phyloP scores from a whole-genome alignment of 106 monocot species.

The Dendrobium officinale region DNA sequence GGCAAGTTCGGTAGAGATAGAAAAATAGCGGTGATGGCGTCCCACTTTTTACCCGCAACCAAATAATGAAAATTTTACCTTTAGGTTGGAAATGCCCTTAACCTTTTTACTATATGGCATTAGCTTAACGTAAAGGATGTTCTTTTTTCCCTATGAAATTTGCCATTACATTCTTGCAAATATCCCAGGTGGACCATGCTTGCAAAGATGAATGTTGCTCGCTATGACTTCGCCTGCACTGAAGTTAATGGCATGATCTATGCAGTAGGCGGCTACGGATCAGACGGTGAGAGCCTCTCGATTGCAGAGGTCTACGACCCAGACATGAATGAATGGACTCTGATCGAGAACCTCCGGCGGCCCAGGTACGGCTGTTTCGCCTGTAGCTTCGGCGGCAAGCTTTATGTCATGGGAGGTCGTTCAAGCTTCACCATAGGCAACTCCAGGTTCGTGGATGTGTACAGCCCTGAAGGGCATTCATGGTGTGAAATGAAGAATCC shows the following conservation, averaged over 20 bases:
- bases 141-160: not conserved
- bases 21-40: no score
- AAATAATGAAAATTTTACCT: no score
- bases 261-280: conserved; percentile 60
- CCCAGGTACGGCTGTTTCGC: conserved; percentile 85
- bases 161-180: not conserved
- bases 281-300: conserved; percentile 56
- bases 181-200: conserved; percentile 61
- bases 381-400: conserved; percentile 44
- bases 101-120: no score
- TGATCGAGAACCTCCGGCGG: conserved; percentile 52
- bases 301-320: conserved; percentile 69
- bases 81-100: no score
- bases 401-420: conserved; percentile 79
- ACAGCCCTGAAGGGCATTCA: conserved; percentile 27
- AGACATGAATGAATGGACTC: conserved; percentile 43
- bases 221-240: conserved; percentile 76
- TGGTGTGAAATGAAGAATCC: conserved; percentile 65
- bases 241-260: conserved; percentile 57
- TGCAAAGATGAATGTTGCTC: conserved; percentile 68
- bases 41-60: no score
- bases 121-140: not conserved
- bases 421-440: conserved; percentile 66
- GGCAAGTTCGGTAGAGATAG: no score
- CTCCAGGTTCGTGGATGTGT: conserved; percentile 56